Base-by-base conservation (phyloP, 1,284 basidiomycete genomes). In the Moesziomyces parantarcticus region DNA sequence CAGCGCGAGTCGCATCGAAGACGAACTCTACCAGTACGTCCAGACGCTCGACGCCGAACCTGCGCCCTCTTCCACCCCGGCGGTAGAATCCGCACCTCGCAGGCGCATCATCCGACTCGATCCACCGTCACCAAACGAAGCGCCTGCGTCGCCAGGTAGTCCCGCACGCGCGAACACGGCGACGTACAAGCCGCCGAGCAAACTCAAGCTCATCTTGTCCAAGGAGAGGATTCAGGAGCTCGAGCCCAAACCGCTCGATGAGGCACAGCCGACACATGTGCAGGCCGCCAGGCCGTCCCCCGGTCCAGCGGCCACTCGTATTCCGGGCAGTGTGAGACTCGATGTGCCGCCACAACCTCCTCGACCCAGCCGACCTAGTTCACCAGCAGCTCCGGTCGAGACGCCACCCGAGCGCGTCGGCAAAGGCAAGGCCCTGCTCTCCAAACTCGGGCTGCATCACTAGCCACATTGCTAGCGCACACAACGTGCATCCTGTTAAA, bases 1-100 rank as follows among this genome's bases (percentile, higher is more conserved):
- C 23, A 32, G 21, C 10, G 22, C 25, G 11, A 25, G 10, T 16
- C 40, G 10, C 8, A 52, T 67, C 26, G 89, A 90, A 22, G 85
- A 89, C 14, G 90, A 91, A 56, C 83, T 93, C 3, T 87, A 91
- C 75, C 91, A 92, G 83, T 93, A 92, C 72, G 91, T 92, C 40
- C 85, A 89, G 3, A 90, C 91, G 72, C 90, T 92, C 58, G 87
- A 86, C 5, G 84, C 78, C 10, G 58, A 83, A 45, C 8, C 46
- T 3, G 21, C 25, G 16, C 25, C 50, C 0, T 26, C 66, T 2
- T 36, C 29, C 1, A 21, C 57, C 3, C 23, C 59, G 13, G 18
- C 49, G 3, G 34, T 50, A 3, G 46, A 56, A 1, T 11, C 50
- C 11, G 26, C 58, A 10, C 32, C 65, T 0, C 65, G 53, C 42